Evolutionary conservation across 306 rosid genomes (phyloP), one percentile per base, ranked within the genome.

Genomic region (Geum urbanum): DNA sequence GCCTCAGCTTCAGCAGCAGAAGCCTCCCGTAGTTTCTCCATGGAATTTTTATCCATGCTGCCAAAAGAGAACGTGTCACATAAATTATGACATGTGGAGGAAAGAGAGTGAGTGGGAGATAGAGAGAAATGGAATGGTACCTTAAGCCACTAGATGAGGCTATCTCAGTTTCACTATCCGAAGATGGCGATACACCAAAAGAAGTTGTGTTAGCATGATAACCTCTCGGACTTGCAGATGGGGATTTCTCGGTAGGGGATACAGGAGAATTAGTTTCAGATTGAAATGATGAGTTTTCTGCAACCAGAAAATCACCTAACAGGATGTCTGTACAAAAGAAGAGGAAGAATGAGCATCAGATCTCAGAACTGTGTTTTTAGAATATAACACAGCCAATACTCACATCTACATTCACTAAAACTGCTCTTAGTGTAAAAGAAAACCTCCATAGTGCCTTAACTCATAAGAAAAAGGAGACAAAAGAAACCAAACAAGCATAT

Each of bases 1-100:
- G 85, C 99, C 90, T 89, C 96, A 57, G 99, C 99, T 88, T 95
- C 99, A 44, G 97, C 99, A 77, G 99, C 97, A 67, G 99, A 95
- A 79, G 99, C 99, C 79, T 89, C 90, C 83, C 99, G 87, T 72
- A 95, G 86, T 82, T 95, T 94, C 87, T 94, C 99, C 88, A 91
- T 70, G 39, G 99, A 94, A 61, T 78, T 86, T 80, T 84, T 86
- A 77, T 89, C 99, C 91, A 91, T 80, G 74, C 92, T 83, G 88
- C 77, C 73, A 77, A 75, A 73, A 58, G 70, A 48, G 20, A 77
- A 64, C 5, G 55, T 6, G 76, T 63, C 58, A 66, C 62, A 46
- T 52, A 69, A 48, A 54, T 64, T 57, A 72, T 67, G 69, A 70
- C 56, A 52, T 20, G 41, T 62, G 72, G 3, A 72, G 70, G 48